These are phyloP conservation scores for Ciborinia camelliae DNA, from an alignment of 2,329 filamentous ascomycete genomes.

Conservation along the genomic window DNA sequence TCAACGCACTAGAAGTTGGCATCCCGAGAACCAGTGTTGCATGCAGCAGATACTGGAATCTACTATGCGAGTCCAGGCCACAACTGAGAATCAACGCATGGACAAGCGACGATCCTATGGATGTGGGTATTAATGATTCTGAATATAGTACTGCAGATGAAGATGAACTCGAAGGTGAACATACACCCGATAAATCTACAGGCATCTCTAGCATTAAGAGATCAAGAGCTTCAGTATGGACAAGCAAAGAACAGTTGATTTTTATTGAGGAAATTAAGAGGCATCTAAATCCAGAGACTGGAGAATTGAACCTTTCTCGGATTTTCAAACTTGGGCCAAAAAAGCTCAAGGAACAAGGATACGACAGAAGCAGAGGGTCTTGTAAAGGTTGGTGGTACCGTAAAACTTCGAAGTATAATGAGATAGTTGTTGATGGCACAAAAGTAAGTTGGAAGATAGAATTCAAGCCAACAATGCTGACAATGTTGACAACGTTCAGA, in stretches of 20 bases:
- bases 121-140: not conserved
- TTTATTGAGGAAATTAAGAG: not conserved
- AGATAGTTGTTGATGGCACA: not conserved
- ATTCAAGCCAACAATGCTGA: not conserved
- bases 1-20: not conserved
- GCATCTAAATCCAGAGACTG: not conserved
- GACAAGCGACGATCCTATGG: not conserved
- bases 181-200: not conserved
- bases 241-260: not conserved
- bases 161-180: not conserved
- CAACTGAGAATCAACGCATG: not conserved
- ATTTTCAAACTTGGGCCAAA: not conserved
- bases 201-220: rapidly evolving
- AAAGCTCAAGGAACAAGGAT: not conserved
- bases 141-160: too few species aligned
- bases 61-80: not conserved
- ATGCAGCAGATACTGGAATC: not conserved
- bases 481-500: too few species aligned
- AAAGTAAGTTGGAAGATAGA: not conserved
- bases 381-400: not conserved
- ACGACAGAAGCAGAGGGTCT: not conserved
- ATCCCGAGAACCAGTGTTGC: not conserved
- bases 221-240: not conserved
- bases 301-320: not conserved
- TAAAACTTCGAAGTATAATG: not conserved